Base-by-base conservation (phyloP, 148 eudicot genomes). In the Camellia lanceoleosa region DNA sequence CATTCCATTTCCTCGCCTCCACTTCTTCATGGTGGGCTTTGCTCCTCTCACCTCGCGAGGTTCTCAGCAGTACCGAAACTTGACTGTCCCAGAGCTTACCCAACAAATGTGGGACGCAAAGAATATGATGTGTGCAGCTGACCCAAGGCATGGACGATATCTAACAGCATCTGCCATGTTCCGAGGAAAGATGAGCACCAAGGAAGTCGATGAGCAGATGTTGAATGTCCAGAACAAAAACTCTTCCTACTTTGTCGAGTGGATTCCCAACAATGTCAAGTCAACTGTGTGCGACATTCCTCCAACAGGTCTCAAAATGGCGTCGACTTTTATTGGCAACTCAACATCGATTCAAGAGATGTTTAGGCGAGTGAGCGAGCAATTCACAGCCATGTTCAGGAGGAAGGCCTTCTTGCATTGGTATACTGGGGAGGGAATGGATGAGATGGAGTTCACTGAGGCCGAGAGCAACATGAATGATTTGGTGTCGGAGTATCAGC, bases 51-150 rank as follows among this genome's bases (percentile, higher is more conserved):
- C 94, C 7, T 91, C 94, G 0, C 91, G 92, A 1, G 94, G 94
- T 1, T 91, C 94, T 4, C 94, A 91, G 81, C 88, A 87, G 20
- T 89, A 91, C 86, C 85, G 92, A 3, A 78, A 87, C 63, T 73
- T 91, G 13, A 81, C 92, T 0, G 97, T 92, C 23, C 97, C 97
- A 0, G 94, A 92, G 82, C 91, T 92, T 58, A 91, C 94, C 49
- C 92, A 91, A 43, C 94, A 91, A 73, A 92, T 92, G 94, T 92
- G 97, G 97, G 97, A 92, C 80, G 77, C 97, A 4, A 92, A 92
- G 85, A 92, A 92, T 92, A 92, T 92, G 97, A 92, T 92, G 97
- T 92, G 97, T 62, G 97, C 97, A 1, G 97, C 94, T 68, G 97
- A 92, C 73, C 97, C 97, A 4, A 82, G 97, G 30, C 94, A 92